Percentiles rank a stretch among this genome's conserved stretches.
Conservation (phyloP, 2,329 filamentous ascomycete genomes). For the Fusarium sp. region DNA sequence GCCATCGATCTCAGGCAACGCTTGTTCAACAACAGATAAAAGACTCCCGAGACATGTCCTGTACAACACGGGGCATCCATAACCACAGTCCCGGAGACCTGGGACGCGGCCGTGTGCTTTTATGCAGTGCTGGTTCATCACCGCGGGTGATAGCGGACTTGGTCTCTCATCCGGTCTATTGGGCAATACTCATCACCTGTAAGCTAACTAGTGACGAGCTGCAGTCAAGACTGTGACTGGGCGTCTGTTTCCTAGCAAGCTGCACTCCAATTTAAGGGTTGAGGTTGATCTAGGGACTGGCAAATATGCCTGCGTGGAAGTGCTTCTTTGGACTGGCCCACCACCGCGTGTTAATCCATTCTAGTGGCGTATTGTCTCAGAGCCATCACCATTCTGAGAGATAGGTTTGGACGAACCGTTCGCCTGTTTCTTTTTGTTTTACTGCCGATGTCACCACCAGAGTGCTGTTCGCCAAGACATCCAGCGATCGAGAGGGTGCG, state of each 20-base stretch:
- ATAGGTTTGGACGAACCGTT: background rate
- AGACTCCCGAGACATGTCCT: conserved; percentile 42
- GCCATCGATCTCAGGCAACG: conserved; percentile 24
- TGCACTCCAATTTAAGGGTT: background rate
- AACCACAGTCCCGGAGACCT: conserved; percentile 42
- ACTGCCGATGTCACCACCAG: background rate
- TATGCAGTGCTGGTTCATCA: conserved; percentile 34
- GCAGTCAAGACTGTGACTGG: conserved; percentile 18
- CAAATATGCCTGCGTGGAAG: conserved; percentile 18
- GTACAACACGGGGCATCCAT: conserved; percentile 26
- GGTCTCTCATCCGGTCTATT: conserved; percentile 23
- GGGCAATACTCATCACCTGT: conserved; percentile 16
- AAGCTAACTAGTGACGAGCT: conserved; percentile 10
- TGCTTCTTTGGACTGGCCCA: conserved; percentile 12
- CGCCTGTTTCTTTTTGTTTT: background rate
- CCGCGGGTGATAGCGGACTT: conserved; percentile 36
- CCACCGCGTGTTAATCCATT: conserved; percentile 20
- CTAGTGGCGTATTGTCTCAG: conserved; percentile 32
- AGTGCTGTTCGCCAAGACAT: background rate
- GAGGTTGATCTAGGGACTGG: conserved; percentile 12
- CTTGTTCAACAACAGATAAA: conserved; percentile 33
- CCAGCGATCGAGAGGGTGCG: background rate
- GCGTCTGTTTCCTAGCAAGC: conserved; percentile 15
- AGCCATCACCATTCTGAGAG: background rate
- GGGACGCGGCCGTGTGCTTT: conserved; percentile 45